phyloP scores from a whole-genome alignment of 2,329 filamentous ascomycete species.

The Fusarium austroafricanum region DNA sequence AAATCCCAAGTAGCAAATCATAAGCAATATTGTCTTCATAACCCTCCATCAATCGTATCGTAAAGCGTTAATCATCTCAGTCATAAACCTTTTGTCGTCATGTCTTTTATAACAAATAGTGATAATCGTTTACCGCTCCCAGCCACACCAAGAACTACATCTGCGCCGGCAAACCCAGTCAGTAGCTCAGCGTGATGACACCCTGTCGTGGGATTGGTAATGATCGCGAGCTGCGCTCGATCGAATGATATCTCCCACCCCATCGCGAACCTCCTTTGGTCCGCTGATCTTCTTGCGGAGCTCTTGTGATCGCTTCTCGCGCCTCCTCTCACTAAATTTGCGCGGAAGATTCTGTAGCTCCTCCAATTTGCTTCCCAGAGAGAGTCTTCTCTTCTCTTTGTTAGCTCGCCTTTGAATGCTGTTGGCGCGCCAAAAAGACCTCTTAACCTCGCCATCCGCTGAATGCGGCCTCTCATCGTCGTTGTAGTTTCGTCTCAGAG shows the following conservation, averaged over 20 bases:
- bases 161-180: neutral
- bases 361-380: slow-evolving; percentile 62
- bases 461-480: slow-evolving; percentile 53
- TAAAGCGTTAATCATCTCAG: slow-evolving; percentile 45
- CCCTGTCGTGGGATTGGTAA: slow-evolving; percentile 19
- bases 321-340: slow-evolving; percentile 67
- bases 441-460: slow-evolving; percentile 40
- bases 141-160: neutral
- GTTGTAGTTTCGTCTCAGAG: slow-evolving; percentile 47
- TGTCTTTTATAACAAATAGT: slow-evolving; percentile 4
- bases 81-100: slow-evolving; percentile 41
- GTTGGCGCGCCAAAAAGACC: slow-evolving; percentile 50
- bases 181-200: slow-evolving; percentile 6
- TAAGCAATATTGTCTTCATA: slow-evolving; percentile 32
- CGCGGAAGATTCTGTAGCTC: slow-evolving; percentile 65
- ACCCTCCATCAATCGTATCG: slow-evolving; percentile 39
- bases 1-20: slow-evolving; percentile 32
- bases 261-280: slow-evolving; percentile 68
- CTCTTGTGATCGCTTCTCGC: slow-evolving; percentile 69
- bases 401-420: slow-evolving; percentile 44
- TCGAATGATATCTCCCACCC: slow-evolving; percentile 67
- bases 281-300: slow-evolving; percentile 70
- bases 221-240: slow-evolving; percentile 48
- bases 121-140: slow-evolving; percentile 1
- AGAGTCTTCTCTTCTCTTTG: slow-evolving; percentile 50